phyloP scores from a whole-genome alignment of 768 basidiomycete species.

The Termitomyces sp. region DNA sequence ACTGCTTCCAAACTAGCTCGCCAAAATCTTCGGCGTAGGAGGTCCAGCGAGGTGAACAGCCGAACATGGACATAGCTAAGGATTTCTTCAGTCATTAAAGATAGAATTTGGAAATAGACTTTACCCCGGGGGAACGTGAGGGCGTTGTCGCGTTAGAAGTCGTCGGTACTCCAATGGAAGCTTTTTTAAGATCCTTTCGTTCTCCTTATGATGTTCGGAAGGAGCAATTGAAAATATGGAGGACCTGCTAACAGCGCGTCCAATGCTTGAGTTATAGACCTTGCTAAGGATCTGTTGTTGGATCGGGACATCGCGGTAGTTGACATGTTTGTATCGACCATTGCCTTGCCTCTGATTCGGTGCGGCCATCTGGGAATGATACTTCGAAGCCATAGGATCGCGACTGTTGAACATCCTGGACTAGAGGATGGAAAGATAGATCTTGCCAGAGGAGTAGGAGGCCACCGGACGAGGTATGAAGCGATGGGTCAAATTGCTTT shows the following conservation, averaged over 20 bases:
- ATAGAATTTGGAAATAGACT: not conserved
- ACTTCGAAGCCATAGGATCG: not conserved
- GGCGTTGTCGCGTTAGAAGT: not conserved
- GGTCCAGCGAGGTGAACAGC: slow-evolving; percentile 8
- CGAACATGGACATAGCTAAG: slow-evolving; percentile 15
- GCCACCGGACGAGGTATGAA: not conserved
- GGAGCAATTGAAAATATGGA: not conserved
- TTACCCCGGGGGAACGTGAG: slow-evolving; percentile 12
- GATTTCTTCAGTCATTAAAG: not conserved
- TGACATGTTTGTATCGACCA: not conserved
- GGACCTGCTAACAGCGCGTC: not conserved
- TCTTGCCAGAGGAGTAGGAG: not conserved
- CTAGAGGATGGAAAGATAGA: not conserved
- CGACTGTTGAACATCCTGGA: not conserved
- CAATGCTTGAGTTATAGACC: not conserved
- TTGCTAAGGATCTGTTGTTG: not conserved
- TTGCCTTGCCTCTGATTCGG: not conserved
- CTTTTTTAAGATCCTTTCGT: not conserved
- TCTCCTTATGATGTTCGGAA: not conserved
- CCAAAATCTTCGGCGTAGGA: not conserved
- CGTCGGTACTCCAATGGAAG: not conserved
- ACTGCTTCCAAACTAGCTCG: slow-evolving; percentile 13
- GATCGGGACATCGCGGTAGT: not conserved
- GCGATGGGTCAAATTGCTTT: not conserved
- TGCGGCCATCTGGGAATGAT: not conserved